Base-by-base conservation (phyloP, 441 rosid species). In the Erodium trifolium region DNA sequence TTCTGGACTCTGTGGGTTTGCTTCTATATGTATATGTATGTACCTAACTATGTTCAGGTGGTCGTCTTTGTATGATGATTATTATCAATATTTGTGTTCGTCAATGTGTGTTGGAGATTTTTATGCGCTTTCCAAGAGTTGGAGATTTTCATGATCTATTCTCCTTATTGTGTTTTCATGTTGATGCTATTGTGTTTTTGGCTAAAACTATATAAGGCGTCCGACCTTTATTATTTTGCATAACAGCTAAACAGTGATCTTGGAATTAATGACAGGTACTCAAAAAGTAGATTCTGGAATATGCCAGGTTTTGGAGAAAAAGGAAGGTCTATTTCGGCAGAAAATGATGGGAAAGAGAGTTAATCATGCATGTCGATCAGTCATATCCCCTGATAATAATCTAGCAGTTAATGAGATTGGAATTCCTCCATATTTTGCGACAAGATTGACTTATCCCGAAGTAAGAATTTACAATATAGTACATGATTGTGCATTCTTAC, bases 311-410 rank as follows among this genome's bases (percentile, higher is more conserved):
- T 90, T 95, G 75, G 99, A 95, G 84, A 95, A 85, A 78, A 95
- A 95, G 78, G 98, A 95, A 81, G 99, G 99, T 69, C 72, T 95
- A 67, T 95, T 92, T 75, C 95, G 99, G 53, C 99, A 95, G 75
- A 95, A 92, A 77, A 85, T 95, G 98, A 95, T 95, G 99, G 99
- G 99, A 72, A 95, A 95, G 86, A 85, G 99, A 78, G 99, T 95
- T 67, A 95, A 95, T 81, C 89, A 81, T 82, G 98, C 99, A 10
- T 95, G 99, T 71, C 86, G 98, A 59, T 95, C 99, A 75, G 99
- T 95, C 70, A 95, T 95, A 77, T 95, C 99, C 13, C 99, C 99
- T 66, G 99, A 95, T 84, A 98, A 98, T 57, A 92, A 87, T 82
- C 76, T 95, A 41, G 98, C 95, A 45, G 99, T 95, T 62, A 92